phyloP scores from a whole-genome alignment of 2,329 filamentous ascomycete genomes.

The Mycosphaerella sp. region DNA sequence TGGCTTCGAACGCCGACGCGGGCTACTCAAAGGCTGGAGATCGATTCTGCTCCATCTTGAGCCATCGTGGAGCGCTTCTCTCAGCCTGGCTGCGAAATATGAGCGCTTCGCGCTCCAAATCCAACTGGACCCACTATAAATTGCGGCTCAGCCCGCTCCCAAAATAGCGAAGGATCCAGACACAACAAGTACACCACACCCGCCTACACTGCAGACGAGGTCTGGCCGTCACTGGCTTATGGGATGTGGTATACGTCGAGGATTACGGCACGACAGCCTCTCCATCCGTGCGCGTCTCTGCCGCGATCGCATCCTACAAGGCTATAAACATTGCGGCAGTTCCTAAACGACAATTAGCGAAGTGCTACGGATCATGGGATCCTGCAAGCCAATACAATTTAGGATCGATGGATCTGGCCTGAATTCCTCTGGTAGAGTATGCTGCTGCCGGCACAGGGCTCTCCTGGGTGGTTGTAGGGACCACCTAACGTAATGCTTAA shows the following conservation, averaged over 20 bases:
- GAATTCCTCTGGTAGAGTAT: too few relatives aligned
- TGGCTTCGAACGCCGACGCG: not conserved
- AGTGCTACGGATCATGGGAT: not conserved
- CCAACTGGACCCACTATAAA: not conserved
- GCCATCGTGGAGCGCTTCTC: not conserved
- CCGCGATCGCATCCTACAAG: not conserved
- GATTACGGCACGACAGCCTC: not conserved
- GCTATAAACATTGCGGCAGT: not conserved
- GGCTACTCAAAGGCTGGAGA: conserved; percentile 5
- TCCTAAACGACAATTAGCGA: not conserved
- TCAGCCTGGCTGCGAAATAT: not conserved
- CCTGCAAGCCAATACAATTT: not conserved
- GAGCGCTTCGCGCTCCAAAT: conserved; percentile 2
- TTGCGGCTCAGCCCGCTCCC: not conserved
- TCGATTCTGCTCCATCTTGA: conserved; percentile 1
- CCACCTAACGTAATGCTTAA: too few relatives aligned
- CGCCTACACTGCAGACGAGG: not conserved
- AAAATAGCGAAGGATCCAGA: conserved; percentile 3
- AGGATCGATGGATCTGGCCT: too few relatives aligned
- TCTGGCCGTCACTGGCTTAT: not conserved
- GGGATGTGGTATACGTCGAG: not conserved
- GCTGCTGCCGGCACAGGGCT: too few relatives aligned
- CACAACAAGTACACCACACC: conserved; percentile 1
- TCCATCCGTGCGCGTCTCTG: not conserved
- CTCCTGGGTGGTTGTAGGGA: too few relatives aligned